A percentile compares a stretch with the other conserved stretches of the same genome.
phyloP scores from a whole-genome alignment of 352 stramenopile genomes.

The Plasmopara viticola region DNA sequence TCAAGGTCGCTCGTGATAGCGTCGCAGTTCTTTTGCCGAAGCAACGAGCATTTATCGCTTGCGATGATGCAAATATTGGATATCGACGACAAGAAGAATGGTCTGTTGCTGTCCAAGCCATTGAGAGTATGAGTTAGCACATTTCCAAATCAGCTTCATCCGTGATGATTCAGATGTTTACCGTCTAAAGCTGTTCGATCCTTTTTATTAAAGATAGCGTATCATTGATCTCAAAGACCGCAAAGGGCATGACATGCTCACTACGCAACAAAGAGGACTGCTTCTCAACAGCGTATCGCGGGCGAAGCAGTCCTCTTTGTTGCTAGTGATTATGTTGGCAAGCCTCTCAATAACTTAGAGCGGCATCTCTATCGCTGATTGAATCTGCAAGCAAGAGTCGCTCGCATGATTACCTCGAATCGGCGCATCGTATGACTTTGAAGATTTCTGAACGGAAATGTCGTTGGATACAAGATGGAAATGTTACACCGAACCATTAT shows the following conservation, averaged over 20 bases:
- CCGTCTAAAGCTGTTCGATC: slow-evolving; percentile 1
- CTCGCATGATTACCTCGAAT: slow-evolving; percentile 19
- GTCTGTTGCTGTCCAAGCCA: slow-evolving; percentile 22
- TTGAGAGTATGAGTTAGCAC: slow-evolving; percentile 10
- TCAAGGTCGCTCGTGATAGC: slow-evolving; percentile 12
- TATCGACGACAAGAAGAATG: slow-evolving; percentile 24
- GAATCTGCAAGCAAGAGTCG: neutral
- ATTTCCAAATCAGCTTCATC: slow-evolving; percentile 12
- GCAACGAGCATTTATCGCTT: slow-evolving; percentile 21
- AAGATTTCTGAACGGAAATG: slow-evolving; percentile 18
- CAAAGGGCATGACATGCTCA: no score
- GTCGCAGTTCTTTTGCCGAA: slow-evolving; percentile 15
- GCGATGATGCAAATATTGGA: slow-evolving; percentile 7
- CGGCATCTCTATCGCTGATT: slow-evolving; percentile 9
- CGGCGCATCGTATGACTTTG: slow-evolving; percentile 18
- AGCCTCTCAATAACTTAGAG: slow-evolving; percentile 6
- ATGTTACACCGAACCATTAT: no score
- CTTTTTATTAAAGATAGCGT: neutral
- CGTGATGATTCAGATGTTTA: neutral
- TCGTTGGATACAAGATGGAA: slow-evolving; percentile 11
- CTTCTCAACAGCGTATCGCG: slow-evolving; percentile 6
- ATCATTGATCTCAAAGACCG: neutral
- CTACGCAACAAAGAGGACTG: neutral
- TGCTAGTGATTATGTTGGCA: no score
- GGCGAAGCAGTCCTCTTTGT: no score